Conservation (phyloP, 129 eudicot genomes). For the Apium graveolens region DNA sequence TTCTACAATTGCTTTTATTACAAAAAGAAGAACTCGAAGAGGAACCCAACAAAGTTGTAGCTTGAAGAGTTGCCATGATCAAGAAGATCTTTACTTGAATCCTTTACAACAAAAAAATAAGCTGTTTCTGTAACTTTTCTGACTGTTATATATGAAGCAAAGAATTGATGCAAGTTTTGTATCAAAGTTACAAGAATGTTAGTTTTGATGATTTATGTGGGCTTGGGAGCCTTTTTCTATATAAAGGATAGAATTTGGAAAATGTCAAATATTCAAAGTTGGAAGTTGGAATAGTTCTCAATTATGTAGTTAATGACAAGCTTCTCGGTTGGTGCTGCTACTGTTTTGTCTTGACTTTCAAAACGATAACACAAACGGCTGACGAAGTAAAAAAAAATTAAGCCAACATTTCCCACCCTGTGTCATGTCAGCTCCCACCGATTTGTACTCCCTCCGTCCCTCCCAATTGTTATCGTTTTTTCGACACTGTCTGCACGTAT, state of each 20-base stretch:
- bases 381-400: background rate
- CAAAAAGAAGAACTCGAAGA: background rate
- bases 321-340: background rate
- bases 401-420: background rate
- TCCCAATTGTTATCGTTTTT: too few relatives aligned
- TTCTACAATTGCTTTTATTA: background rate
- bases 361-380: background rate
- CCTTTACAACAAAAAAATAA: background rate
- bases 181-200: background rate
- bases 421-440: too few relatives aligned
- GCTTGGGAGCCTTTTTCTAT: background rate
- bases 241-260: background rate
- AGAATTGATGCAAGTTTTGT: background rate
- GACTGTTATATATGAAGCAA: background rate
- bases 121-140: too few relatives aligned
- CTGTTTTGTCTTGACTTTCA: background rate
- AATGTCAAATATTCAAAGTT: background rate
- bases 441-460: too few relatives aligned
- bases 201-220: background rate
- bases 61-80: background rate
- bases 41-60: conserved; percentile 1
- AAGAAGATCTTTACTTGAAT: background rate
- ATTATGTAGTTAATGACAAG: background rate
- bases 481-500: too few relatives aligned
- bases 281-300: background rate